Conservation (phyloP, 352 stramenopile genomes). For the Globisporangium apiculatum region DNA sequence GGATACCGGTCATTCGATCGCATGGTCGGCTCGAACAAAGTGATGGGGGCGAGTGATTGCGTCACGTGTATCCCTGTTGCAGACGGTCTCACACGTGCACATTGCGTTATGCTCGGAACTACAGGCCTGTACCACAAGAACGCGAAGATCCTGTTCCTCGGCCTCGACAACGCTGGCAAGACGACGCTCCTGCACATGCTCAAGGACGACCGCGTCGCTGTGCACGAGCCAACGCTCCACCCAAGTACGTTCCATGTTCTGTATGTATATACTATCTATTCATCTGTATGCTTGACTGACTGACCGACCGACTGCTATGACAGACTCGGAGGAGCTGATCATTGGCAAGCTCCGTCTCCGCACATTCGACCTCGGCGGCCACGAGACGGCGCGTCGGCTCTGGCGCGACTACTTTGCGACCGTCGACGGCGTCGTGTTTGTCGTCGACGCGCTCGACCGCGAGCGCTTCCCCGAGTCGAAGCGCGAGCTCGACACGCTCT, state of each 20-base stretch:
- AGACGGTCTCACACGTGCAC: background rate
- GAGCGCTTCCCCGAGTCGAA: constrained; percentile 99
- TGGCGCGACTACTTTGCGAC: constrained; percentile 99
- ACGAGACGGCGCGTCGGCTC: constrained; percentile 95
- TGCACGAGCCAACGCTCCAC: constrained; percentile 96
- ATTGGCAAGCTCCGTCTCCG: constrained; percentile 98
- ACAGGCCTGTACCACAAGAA: constrained; percentile 99
- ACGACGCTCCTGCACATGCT: constrained; percentile 99
- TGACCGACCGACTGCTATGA: background rate
- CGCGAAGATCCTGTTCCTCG: constrained; percentile 99
- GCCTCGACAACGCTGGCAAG: constrained; percentile 99
- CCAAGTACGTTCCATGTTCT: constrained; percentile 58
- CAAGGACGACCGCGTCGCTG: constrained; percentile 96
- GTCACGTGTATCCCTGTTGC: background rate
- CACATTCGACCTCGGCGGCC: constrained; percentile 98
- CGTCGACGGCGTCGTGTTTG: constrained; percentile 98
- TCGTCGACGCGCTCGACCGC: constrained; percentile 98
- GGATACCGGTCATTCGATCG: background rate
- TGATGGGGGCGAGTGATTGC: too few relatives aligned
- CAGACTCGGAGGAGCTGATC: constrained; percentile 89
- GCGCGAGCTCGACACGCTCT: constrained; percentile 96
- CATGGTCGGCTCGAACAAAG: too few relatives aligned
- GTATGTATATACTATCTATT: background rate
- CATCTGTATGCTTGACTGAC: background rate
- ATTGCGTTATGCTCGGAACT: too few relatives aligned